phyloP scores from a whole-genome alignment of 148 eudicot genomes.

The Cornus controversa region DNA sequence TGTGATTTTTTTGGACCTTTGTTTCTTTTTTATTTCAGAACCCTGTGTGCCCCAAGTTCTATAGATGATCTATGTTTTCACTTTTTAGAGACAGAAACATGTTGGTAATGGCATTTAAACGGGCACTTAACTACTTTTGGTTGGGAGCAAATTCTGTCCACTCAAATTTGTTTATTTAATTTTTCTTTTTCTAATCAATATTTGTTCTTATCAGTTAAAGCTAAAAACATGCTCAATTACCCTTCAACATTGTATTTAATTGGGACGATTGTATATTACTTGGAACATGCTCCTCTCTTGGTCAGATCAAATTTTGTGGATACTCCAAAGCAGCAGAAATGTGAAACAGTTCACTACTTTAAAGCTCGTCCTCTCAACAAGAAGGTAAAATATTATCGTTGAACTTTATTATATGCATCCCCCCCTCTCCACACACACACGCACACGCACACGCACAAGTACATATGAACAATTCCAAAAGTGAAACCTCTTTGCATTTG shows the following conservation, averaged over 20 bases:
- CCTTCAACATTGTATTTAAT: background rate
- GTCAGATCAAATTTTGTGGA: slow-evolving; percentile 35
- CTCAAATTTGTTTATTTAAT: background rate
- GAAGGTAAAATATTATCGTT: slow-evolving; percentile 36
- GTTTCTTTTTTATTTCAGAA: too few relatives aligned
- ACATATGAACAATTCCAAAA: background rate
- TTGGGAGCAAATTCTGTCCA: background rate
- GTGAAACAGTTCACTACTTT: slow-evolving; percentile 42
- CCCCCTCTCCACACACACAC: background rate
- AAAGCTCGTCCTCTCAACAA: slow-evolving; percentile 78
- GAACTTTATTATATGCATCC: background rate
- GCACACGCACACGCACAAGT: background rate
- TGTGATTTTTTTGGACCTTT: too few relatives aligned
- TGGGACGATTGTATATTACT: background rate
- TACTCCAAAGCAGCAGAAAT: slow-evolving; percentile 35
- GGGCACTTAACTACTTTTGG: background rate
- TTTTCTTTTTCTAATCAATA: background rate
- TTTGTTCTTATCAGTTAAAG: background rate
- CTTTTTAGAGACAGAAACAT: too few relatives aligned
- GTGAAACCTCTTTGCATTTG: background rate
- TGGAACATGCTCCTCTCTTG: slow-evolving; percentile 4
- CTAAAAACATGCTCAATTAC: background rate
- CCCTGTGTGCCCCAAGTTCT: too few relatives aligned
- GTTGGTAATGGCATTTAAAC: background rate
- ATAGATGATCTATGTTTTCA: too few relatives aligned